Evolutionary conservation across 1,284 basidiomycete genomes (phyloP).

Genomic region (Boletus smithii): DNA sequence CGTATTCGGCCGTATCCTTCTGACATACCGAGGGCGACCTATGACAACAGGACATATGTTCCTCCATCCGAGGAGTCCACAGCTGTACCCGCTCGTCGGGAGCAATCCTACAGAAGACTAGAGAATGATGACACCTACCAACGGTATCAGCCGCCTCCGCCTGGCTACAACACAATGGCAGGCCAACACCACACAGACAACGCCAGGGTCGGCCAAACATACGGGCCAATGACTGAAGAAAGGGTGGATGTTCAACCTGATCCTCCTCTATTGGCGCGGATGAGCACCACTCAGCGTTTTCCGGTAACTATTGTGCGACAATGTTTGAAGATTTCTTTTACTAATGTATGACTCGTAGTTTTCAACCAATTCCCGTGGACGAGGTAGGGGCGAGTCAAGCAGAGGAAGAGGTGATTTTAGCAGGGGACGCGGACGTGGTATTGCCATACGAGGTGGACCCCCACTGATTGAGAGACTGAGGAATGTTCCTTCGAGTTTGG

Average conservation of each 20-base stretch:
- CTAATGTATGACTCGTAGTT: constrained; percentile 12
- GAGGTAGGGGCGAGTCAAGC: constrained; percentile 21
- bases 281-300: constrained; percentile 18
- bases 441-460: constrained; percentile 12
- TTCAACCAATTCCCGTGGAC: constrained; percentile 18
- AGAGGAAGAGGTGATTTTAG: constrained; percentile 21
- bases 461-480: constrained; percentile 23
- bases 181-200: constrained; percentile 9
- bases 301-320: constrained; percentile 17
- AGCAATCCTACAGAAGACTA: constrained; percentile 13
- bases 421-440: constrained; percentile 25
- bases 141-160: constrained; percentile 10
- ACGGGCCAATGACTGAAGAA: constrained; percentile 19
- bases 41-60: constrained; percentile 11
- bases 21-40: constrained; percentile 8
- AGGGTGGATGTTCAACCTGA: constrained; percentile 15
- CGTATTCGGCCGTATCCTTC: constrained; percentile 4
- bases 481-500: constrained; percentile 16
- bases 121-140: constrained; percentile 15
- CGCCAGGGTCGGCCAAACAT: constrained; percentile 3
- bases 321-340: not conserved
- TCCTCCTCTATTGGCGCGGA: constrained; percentile 27
- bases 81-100: constrained; percentile 2
- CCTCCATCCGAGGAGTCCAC: not conserved
- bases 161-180: constrained; percentile 1